A percentile compares a stretch with the other conserved stretches of the same genome.
phyloP scores from a whole-genome alignment of 768 basidiomycete species.

The Tulasnella sp. region DNA sequence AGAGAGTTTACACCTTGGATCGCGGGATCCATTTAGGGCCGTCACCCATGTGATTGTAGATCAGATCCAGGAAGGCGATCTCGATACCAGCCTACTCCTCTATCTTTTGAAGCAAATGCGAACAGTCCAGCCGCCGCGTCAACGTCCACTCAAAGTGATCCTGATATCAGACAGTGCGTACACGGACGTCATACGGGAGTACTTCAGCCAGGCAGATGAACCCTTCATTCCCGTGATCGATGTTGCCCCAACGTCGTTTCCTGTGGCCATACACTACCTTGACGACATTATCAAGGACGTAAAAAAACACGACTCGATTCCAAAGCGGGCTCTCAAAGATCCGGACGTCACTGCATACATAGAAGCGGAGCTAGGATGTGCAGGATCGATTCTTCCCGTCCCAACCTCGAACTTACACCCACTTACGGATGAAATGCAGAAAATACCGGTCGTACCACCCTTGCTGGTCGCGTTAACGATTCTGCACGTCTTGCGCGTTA shows the following conservation, averaged over 20 bases:
- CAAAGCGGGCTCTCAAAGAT: constrained; percentile 56
- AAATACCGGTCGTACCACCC: constrained; percentile 69
- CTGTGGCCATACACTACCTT: constrained; percentile 69
- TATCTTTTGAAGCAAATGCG: constrained; percentile 79
- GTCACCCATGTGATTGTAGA: constrained; percentile 88
- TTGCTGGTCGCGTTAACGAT: constrained; percentile 72
- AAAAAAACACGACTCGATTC: background rate
- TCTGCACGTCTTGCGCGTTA: constrained; percentile 56
- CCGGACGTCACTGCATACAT: constrained; percentile 62
- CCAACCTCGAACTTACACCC: background rate
- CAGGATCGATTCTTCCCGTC: background rate
- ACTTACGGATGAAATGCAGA: constrained; percentile 15
- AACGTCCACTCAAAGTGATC: constrained; percentile 68
- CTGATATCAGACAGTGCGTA: constrained; percentile 48
- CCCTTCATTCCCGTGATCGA: constrained; percentile 52
- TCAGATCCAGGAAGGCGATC: constrained; percentile 91
- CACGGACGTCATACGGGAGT: constrained; percentile 42
- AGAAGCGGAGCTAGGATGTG: constrained; percentile 47
- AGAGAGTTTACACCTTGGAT: constrained; percentile 36
- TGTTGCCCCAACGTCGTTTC: constrained; percentile 83
- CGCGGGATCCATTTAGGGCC: constrained; percentile 44
- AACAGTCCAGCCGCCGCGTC: constrained; percentile 54
- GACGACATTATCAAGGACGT: constrained; percentile 49
- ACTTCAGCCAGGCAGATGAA: constrained; percentile 67
- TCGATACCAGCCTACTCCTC: constrained; percentile 81